phyloP scores from a whole-genome alignment of 352 stramenopile species.

The Bremia lactucae region DNA sequence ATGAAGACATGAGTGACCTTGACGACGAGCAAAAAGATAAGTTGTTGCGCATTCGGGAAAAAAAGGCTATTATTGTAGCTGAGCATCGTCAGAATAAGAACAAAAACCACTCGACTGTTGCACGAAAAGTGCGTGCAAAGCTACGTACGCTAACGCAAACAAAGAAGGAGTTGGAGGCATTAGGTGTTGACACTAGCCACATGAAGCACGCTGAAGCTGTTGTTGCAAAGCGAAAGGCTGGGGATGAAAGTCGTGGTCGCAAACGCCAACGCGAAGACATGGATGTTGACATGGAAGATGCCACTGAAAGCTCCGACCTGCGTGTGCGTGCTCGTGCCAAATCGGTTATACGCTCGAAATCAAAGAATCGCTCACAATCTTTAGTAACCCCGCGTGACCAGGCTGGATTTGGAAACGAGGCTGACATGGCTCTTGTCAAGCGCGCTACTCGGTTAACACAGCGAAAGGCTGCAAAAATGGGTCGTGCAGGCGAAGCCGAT shows the following conservation, averaged over 20 bases:
- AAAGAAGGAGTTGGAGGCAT: slow-evolving; percentile 85
- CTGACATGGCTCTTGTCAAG: slow-evolving; percentile 27
- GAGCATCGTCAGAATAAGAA: slow-evolving; percentile 91
- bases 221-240: slow-evolving; percentile 52
- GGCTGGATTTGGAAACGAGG: slow-evolving; percentile 51
- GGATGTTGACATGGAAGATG: slow-evolving; percentile 85
- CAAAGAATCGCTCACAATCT: slow-evolving; percentile 71
- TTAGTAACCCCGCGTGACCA: slow-evolving; percentile 66
- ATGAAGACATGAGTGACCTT: slow-evolving; percentile 84
- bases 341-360: slow-evolving; percentile 61
- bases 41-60: slow-evolving; percentile 68
- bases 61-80: slow-evolving; percentile 77
- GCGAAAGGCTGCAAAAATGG: slow-evolving; percentile 75
- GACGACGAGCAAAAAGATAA: slow-evolving; percentile 94
- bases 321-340: slow-evolving; percentile 65
- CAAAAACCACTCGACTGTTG: slow-evolving; percentile 87
- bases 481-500: slow-evolving; percentile 70
- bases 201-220: slow-evolving; percentile 84
- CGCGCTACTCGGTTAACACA: slow-evolving; percentile 47
- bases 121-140: slow-evolving; percentile 80
- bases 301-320: slow-evolving; percentile 61
- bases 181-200: slow-evolving; percentile 85
- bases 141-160: slow-evolving; percentile 62
- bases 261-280: slow-evolving; percentile 79
- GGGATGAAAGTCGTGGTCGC: slow-evolving; percentile 67